Conservation (phyloP, 148 eudicot genomes). For the Vaccinium darrowii region DNA sequence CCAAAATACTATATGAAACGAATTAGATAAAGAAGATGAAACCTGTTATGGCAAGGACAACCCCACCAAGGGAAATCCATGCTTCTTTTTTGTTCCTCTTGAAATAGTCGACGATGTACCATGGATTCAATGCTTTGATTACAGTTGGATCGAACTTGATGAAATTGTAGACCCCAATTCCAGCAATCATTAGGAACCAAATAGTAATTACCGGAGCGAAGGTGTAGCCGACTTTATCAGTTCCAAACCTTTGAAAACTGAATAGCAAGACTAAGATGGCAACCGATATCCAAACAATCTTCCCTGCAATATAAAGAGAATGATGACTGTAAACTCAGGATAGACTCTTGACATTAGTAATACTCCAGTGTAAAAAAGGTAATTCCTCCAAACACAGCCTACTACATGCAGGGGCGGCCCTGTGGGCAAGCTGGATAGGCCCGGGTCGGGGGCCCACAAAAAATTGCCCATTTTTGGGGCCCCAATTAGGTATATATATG, state of each 20-base stretch:
- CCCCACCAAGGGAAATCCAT: slow-evolving; percentile 40
- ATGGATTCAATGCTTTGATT: slow-evolving; percentile 33
- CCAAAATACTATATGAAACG: not conserved
- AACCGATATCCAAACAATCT: slow-evolving; percentile 34
- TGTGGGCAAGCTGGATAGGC: no score
- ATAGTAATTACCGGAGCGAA: slow-evolving; percentile 31
- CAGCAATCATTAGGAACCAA: slow-evolving; percentile 27
- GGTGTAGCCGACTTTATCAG: slow-evolving; percentile 37
- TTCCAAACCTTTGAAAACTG: slow-evolving; percentile 36
- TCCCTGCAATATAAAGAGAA: not conserved
- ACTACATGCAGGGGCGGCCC: not conserved
- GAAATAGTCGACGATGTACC: slow-evolving; percentile 31
- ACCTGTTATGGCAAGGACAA: slow-evolving; percentile 34
- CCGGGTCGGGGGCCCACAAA: no score
- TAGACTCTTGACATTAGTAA: not conserved
- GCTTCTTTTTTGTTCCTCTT: slow-evolving; percentile 29
- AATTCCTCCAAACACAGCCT: not conserved
- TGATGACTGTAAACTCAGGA: not conserved
- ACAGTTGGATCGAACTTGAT: slow-evolving; percentile 25
- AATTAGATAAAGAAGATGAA: not conserved
- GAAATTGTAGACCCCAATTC: slow-evolving; percentile 31
- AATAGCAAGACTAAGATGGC: slow-evolving; percentile 27
- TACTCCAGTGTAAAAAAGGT: not conserved
- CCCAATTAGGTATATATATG: no score
- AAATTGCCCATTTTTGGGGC: no score